Conservation (phyloP, 352 stramenopile species). For the Poterioochromonas sp. region DNA sequence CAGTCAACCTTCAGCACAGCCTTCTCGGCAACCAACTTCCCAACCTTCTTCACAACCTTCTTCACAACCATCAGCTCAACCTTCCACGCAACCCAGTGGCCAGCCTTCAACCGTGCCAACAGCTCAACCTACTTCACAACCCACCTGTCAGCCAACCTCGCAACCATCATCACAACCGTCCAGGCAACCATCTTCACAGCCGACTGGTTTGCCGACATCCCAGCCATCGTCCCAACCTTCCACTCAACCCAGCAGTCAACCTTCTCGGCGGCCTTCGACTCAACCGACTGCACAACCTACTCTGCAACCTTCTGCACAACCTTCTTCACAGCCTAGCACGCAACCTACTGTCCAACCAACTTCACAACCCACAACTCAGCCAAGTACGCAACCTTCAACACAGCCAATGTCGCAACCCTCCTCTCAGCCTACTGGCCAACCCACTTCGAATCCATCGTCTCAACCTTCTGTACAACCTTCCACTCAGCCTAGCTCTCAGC, state of each 20-base stretch:
- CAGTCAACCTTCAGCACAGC: neutral
- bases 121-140: neutral
- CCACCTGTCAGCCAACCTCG: neutral
- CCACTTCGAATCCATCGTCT: neutral
- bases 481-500: neutral
- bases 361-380: neutral
- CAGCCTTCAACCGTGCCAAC: neutral
- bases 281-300: neutral
- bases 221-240: neutral
- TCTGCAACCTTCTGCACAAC: neutral
- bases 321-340: neutral
- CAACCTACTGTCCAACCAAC: neutral
- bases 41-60: neutral
- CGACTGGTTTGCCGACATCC: neutral
- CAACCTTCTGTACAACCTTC: slow-evolving; percentile 13
- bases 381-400: neutral
- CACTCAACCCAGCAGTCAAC: neutral
- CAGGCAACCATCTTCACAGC: neutral
- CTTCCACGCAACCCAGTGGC: neutral
- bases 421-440: slow-evolving; percentile 6
- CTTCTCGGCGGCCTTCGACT: neutral
- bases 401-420: neutral
- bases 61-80: neutral
- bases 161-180: neutral
- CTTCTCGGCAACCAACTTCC: neutral